Base-by-base conservation (phyloP, 192 early-diverging fungal species). In the Coemansia sp. region DNA sequence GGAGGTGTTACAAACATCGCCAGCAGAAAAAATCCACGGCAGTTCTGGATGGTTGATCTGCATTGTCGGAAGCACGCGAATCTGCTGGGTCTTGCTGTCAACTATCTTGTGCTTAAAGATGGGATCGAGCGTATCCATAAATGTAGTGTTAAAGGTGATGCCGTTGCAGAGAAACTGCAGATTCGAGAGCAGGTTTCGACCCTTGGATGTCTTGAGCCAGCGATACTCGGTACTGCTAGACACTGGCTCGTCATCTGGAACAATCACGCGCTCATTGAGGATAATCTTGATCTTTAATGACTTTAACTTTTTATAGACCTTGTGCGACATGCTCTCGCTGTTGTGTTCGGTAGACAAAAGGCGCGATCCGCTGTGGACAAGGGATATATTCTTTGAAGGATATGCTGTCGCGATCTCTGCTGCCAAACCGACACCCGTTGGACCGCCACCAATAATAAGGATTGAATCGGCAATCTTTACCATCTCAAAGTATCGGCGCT, bases 351-450 rank as follows among this genome's bases (percentile, higher is more conserved):
- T 69, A 19, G 71, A 71, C 60, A 82, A 27, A 12, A 82, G 67
- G 1, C 71, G 76, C 31, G 65, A 41, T 14, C 72, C 68, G 1
- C 62, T 56, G 62, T 82, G 81, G 22, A 69, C 72, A 4, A 82
- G 56, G 3, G 67, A 57, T 2, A 78, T 48, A 2, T 55, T 68
- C 52, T 82, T 82, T 41, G 67, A 52, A 4, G 76, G 76, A 34
- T 75, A 78, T 49, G 61, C 76, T 0, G 81, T 75, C 7, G 72
- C 72, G 24, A 82, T 82, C 70, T 95, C 93, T 1, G 83, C 89
- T 7, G 92, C 90, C 61, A 92, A 58, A 60, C 93, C 93, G 32
- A 92, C 70, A 31, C 90, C 93, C 8, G 88, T 86, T 14, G 89
- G 87, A 19, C 92, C 92, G 23, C 86, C 92, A 41, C 92, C 92